Evolutionary conservation across 1,139 yeast genomes (phyloP).

Genomic region (Pichia sp.): DNA sequence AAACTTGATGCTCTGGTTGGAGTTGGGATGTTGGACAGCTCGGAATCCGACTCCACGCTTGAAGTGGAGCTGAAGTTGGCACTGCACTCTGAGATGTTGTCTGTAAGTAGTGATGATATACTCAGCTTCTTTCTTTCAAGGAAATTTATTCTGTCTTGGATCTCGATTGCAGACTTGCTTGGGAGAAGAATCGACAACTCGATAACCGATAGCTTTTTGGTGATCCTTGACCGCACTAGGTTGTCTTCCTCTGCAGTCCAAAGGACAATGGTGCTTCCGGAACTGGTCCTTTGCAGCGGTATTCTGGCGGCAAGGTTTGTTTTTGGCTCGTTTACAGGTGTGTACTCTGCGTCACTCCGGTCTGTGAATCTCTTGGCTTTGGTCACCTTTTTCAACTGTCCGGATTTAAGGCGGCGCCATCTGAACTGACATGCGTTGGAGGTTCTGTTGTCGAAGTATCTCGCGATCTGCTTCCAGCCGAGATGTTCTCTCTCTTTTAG

Average conservation of each 20-base stretch:
- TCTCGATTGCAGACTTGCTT: constrained; percentile 69
- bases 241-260: constrained; percentile 69
- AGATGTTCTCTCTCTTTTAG: constrained; percentile 67
- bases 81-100: neutral
- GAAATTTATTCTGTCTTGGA: constrained; percentile 56
- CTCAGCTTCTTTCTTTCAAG: constrained; percentile 38
- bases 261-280: neutral
- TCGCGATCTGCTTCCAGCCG: constrained; percentile 80
- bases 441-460: constrained; percentile 64
- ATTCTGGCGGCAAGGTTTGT: neutral
- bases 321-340: neutral
- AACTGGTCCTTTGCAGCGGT: neutral
- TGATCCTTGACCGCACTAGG: constrained; percentile 52
- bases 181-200: constrained; percentile 74
- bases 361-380: constrained; percentile 1
- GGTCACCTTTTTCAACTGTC: constrained; percentile 32
- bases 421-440: constrained; percentile 83
- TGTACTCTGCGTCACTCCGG: neutral
- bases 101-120: constrained; percentile 18
- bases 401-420: constrained; percentile 63
- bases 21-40: neutral
- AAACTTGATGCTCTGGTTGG: constrained; percentile 7
- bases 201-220: constrained; percentile 61
- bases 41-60: neutral
- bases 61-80: neutral